phyloP scores from a whole-genome alignment of 2,329 filamentous ascomycete species.

The Ustulina deusta region DNA sequence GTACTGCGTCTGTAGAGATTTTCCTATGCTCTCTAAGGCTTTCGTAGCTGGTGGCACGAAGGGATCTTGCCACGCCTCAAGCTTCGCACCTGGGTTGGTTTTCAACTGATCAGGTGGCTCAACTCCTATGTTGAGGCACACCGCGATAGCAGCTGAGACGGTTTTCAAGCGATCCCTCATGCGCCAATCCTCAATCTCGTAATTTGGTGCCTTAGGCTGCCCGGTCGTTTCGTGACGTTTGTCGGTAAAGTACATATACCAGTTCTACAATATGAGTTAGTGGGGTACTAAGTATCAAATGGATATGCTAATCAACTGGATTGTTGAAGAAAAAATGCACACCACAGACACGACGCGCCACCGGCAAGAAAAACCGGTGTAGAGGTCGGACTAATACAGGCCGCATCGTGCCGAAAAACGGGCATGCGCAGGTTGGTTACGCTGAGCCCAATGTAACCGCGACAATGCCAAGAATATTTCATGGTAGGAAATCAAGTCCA shows the following conservation, averaged over 20 bases:
- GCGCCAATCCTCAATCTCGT: constrained; percentile 89
- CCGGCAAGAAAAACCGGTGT: not conserved
- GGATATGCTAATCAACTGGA: not conserved
- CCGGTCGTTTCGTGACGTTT: constrained; percentile 96
- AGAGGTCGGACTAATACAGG: not conserved
- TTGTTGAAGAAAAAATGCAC: not conserved
- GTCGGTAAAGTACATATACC: constrained; percentile 99
- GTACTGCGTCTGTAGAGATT: constrained; percentile 95
- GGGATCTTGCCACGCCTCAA: constrained; percentile 98
- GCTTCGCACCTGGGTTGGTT: constrained; percentile 90
- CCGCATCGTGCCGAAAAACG: not conserved
- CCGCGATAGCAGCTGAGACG: constrained; percentile 90
- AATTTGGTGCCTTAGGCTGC: constrained; percentile 77
- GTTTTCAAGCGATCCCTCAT: constrained; percentile 98
- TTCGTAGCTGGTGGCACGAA: constrained; percentile 83
- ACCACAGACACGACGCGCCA: not conserved
- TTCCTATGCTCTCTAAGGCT: constrained; percentile 92
- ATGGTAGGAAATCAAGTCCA: constrained; percentile 42
- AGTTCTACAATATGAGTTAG: constrained; percentile 72
- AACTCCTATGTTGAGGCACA: constrained; percentile 97
- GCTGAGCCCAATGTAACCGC: not conserved
- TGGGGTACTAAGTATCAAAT: not conserved
- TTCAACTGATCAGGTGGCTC: constrained; percentile 97
- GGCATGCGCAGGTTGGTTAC: constrained; percentile 6
- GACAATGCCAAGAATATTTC: constrained; percentile 2